Conservation (phyloP, 2,329 filamentous ascomycete genomes). For the Nemania diffusa region DNA sequence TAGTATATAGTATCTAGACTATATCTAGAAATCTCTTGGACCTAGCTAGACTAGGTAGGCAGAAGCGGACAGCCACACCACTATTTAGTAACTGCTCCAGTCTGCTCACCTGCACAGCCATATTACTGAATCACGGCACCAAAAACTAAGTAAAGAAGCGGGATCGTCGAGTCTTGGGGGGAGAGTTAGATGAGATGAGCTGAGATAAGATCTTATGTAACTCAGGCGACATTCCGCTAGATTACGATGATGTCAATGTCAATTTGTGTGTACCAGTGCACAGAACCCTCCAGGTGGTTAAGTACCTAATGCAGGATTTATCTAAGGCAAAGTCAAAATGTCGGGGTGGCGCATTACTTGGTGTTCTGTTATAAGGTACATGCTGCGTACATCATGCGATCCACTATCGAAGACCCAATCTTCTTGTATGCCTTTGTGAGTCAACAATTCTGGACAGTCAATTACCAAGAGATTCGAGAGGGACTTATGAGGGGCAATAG, state of each 20-base stretch:
- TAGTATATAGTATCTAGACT: not conserved
- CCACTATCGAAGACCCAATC: not conserved
- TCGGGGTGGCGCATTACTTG: not conserved
- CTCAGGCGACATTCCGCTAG: constrained; percentile 11
- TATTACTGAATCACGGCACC: not conserved
- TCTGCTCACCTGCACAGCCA: constrained; percentile 5
- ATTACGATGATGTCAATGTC: constrained; percentile 19
- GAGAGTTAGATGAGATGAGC: constrained; percentile 29
- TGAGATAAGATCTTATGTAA: constrained; percentile 30
- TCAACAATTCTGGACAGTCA: not conserved
- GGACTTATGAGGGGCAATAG: not conserved
- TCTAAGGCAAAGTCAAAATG: constrained; percentile 5
- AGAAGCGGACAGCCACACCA: constrained; percentile 10
- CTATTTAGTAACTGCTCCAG: constrained; percentile 11
- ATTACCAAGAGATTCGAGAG: not conserved
- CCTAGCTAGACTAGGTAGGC: constrained; percentile 8
- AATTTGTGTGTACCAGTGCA: not conserved
- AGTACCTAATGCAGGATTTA: not conserved
- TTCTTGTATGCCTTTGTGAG: not conserved
- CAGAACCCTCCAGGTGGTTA: not conserved
- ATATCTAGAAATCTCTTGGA: constrained; percentile 1
- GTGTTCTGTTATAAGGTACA: not conserved
- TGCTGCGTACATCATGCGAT: not conserved
- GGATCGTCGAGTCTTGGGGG: constrained; percentile 21
- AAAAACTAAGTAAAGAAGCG: constrained; percentile 21